Base-by-base conservation (phyloP, 1,284 basidiomycete genomes). In the Apiotrichum sp. region DNA sequence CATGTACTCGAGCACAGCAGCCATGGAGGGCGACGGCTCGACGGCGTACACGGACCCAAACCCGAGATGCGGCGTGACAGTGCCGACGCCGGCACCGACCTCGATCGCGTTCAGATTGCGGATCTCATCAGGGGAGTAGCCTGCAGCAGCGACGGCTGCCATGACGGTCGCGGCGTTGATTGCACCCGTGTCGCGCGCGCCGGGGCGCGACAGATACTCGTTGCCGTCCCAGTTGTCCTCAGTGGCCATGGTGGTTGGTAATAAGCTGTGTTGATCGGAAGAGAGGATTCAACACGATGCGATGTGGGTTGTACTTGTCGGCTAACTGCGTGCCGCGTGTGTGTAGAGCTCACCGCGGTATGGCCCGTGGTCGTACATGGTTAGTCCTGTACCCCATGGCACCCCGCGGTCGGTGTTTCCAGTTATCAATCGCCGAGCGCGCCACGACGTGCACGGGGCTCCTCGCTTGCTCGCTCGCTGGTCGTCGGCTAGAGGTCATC, bases 1-100 rank as follows among this genome's bases (percentile, higher is more conserved):
- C 40, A 53, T 55, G 31, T 33, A 35, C 1, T 60, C 41, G 14
- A 71, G 60, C 2, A 60, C 40, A 3, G 44, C 40, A 33, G 71
- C 62, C 70, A 72, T 72, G 7, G 64, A 66, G 1, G 61, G 64
- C 32, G 62, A 65, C 0, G 62, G 57, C 53, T 73, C 71, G 54
- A 72, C 63, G 5, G 65, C 54, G 60, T 71, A 68, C 31, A 73
- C 59, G n/a, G 57, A 52, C 22, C 53, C 40, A 55, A 72, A 73
- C 10, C 52, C 35, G 38, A 65, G 58, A 52, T 68, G 62, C 2
- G 53, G 40, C 4, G 70, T 72, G 2, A 73, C 71, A 6, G 66
- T 55, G 49, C 70, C 70, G 6, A 64, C 62, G 22, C 71, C 71
- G 47, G 62, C 63, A 9, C 71, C 71, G 29, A 73, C 62, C 50